Percentiles rank a stretch among this genome's conserved stretches.
phyloP scores from a whole-genome alignment of 306 rosid species.

The Prunus mongolica region DNA sequence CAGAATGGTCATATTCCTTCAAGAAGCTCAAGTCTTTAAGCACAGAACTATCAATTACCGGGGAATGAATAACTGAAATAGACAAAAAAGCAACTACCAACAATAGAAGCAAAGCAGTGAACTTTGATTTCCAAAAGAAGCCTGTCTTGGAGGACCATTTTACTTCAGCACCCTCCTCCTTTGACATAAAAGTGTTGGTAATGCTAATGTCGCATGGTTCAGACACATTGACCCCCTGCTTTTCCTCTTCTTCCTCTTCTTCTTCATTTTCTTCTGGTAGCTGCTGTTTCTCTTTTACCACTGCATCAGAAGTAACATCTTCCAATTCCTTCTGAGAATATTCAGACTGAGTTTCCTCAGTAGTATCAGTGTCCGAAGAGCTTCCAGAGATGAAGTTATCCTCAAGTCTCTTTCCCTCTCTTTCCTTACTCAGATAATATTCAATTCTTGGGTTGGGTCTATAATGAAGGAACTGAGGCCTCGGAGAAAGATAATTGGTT shows the following conservation, averaged over 20 bases:
- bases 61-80: constrained; percentile 31
- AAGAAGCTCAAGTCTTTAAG: constrained; percentile 27
- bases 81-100: constrained; percentile 39
- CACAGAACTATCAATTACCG: constrained; percentile 28
- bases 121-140: constrained; percentile 31
- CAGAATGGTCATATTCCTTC: constrained; percentile 24
- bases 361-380: constrained; percentile 53
- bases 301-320: constrained; percentile 50
- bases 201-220: constrained; percentile 21
- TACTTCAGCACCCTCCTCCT: constrained; percentile 31
- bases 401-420: constrained; percentile 34
- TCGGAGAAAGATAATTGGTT: constrained; percentile 75
- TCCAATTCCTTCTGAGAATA: constrained; percentile 47
- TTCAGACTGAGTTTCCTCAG: constrained; percentile 55
- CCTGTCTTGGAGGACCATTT: constrained; percentile 25
- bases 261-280: not conserved
- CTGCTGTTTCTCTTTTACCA: constrained; percentile 12
- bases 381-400: constrained; percentile 44
- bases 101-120: constrained; percentile 39
- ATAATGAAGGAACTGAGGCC: constrained; percentile 86
- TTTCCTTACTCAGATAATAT: constrained; percentile 29
- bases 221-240: constrained; percentile 16
- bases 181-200: not conserved
- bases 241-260: not conserved
- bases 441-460: constrained; percentile 56